phyloP scores from a whole-genome alignment of 2,329 filamentous ascomycete genomes.

The Coniella vitis region DNA sequence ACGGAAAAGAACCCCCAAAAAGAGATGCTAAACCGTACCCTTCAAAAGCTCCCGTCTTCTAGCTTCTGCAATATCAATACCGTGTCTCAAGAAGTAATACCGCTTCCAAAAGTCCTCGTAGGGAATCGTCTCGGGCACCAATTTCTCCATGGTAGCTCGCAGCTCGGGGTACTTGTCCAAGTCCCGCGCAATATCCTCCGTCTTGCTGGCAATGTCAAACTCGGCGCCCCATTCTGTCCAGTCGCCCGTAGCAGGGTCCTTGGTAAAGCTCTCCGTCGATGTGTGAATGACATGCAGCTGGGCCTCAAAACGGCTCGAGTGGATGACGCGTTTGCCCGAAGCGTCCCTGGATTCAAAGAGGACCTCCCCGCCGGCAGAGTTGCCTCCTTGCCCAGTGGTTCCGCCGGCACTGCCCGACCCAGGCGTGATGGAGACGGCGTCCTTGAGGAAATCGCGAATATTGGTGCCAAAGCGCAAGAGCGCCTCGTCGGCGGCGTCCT shows the following conservation, averaged over 20 bases:
- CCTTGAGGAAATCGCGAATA: conserved; percentile 79
- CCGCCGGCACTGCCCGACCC: conserved; percentile 46
- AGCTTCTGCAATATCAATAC: conserved; percentile 88
- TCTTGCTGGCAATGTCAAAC: conserved; percentile 80
- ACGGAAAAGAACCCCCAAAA: no score
- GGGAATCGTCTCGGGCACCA: conserved; percentile 88
- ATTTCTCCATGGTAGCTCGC: conserved; percentile 82
- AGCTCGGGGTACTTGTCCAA: conserved; percentile 82
- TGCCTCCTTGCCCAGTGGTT: conserved; percentile 17
- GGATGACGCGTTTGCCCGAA: conserved; percentile 84
- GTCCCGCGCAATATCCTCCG: conserved; percentile 73
- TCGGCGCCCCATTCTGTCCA: conserved; percentile 65
- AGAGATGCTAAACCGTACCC: conserved; percentile 62
- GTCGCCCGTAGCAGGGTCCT: conserved; percentile 70
- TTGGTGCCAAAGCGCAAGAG: conserved; percentile 86
- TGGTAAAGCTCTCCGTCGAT: conserved; percentile 70
- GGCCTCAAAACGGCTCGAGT: conserved; percentile 89
- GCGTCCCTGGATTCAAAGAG: conserved; percentile 93
- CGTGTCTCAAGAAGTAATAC: conserved; percentile 91
- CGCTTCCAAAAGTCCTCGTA: conserved; percentile 88
- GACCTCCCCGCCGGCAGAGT: conserved; percentile 51
- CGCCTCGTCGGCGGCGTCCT: conserved; percentile 94
- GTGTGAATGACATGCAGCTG: conserved; percentile 95
- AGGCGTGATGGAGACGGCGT: conserved; percentile 82
- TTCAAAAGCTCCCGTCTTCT: conserved; percentile 84